Evolutionary conservation across 345 rosid species (phyloP).

Genomic region (Camelina neglecta): DNA sequence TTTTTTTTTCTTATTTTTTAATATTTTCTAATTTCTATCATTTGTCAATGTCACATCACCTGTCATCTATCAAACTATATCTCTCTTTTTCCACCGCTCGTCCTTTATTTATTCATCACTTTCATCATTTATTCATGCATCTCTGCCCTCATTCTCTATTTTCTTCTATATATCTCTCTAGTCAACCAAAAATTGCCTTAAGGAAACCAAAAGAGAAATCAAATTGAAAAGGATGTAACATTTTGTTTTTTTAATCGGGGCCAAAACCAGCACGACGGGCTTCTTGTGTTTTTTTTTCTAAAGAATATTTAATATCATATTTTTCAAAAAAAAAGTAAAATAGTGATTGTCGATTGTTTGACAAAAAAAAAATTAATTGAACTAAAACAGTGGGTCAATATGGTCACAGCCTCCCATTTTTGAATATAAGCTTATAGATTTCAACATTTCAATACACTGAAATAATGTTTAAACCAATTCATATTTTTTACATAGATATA

Average conservation of each 20-base stretch:
- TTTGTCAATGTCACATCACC: slow-evolving; percentile 32
- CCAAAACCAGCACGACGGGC: not conserved
- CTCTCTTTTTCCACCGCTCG: not conserved
- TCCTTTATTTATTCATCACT: not conserved
- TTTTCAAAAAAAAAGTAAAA: not conserved
- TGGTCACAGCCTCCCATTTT: no score
- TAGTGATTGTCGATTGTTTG: not conserved
- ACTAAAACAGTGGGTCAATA: not conserved
- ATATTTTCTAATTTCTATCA: not conserved
- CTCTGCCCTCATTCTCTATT: not conserved
- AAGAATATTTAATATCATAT: not conserved
- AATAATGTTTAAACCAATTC: not conserved
- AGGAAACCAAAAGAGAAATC: not conserved
- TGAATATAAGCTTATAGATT: not conserved
- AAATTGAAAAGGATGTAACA: not conserved
- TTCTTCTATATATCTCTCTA: not conserved
- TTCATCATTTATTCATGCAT: slow-evolving; percentile 28
- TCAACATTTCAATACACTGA: not conserved
- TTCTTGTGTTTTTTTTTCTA: not conserved
- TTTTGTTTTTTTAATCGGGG: not conserved
- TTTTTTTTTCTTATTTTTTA: not conserved
- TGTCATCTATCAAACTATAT: not conserved
- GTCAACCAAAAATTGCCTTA: slow-evolving; percentile 1
- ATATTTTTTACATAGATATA: not conserved
- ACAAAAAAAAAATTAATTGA: not conserved